These are phyloP conservation scores for Cadophora sp. DNA, from an alignment of 2,329 filamentous ascomycete genomes.

Conservation along the genomic window DNA sequence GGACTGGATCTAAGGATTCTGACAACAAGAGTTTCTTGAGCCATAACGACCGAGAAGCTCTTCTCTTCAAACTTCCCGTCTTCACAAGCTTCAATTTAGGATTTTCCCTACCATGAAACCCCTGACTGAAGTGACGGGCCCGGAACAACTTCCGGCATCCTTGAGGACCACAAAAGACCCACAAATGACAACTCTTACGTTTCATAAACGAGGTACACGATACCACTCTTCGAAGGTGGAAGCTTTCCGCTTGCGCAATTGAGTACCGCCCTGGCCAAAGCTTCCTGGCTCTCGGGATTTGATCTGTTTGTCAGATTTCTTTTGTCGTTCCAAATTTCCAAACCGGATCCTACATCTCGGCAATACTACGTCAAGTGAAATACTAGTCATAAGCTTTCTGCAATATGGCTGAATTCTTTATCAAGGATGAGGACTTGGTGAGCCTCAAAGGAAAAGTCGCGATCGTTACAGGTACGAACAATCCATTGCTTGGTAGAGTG, in stretches of 20 bases:
- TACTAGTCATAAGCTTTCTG: not conserved
- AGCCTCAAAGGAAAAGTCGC: slow-evolving; percentile 56
- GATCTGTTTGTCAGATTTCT: not conserved
- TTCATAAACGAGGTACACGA: not conserved
- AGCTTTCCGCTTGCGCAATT: no score
- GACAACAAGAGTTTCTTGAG: not conserved
- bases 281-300: not conserved
- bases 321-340: not conserved
- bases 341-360: not conserved
- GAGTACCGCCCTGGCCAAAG: not conserved
- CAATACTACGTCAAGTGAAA: not conserved
- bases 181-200: not conserved
- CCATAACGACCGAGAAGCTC: not conserved
- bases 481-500: not conserved
- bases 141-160: not conserved
- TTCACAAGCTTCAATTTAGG: not conserved
- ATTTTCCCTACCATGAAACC: not conserved
- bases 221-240: not conserved
- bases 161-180: slow-evolving; percentile 1
- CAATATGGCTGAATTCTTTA: slow-evolving; percentile 53
- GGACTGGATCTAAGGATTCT: not conserved
- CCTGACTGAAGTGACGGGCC: not conserved
- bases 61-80: not conserved
- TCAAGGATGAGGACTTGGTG: slow-evolving; percentile 52
- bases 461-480: slow-evolving; percentile 56